Conservation (phyloP, 768 basidiomycete genomes). For the Russula abietina region DNA sequence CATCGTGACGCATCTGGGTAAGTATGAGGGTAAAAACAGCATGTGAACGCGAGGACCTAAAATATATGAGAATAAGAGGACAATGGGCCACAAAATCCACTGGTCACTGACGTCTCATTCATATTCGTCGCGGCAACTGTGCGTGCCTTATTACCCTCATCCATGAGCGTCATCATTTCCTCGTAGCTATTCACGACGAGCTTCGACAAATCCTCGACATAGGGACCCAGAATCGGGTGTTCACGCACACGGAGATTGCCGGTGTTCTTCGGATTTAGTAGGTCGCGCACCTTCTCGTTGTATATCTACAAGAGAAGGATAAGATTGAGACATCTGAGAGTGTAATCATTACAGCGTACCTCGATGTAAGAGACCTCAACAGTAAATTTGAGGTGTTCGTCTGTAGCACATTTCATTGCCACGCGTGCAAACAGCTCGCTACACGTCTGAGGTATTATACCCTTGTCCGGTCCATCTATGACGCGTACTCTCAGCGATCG, state of each 20-base stretch:
- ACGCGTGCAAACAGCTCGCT: slow-evolving; percentile 87
- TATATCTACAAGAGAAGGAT: slow-evolving; percentile 58
- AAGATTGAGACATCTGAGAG: not conserved
- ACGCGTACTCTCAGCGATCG: not conserved
- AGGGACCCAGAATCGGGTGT: slow-evolving; percentile 94
- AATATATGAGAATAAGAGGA: not conserved
- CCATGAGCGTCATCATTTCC: slow-evolving; percentile 99
- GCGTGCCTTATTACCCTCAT: slow-evolving; percentile 97
- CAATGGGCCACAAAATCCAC: not conserved
- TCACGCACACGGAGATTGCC: slow-evolving; percentile 96
- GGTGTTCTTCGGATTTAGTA: slow-evolving; percentile 94
- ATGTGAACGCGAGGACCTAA: slow-evolving; percentile 90
- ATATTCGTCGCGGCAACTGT: slow-evolving; percentile 99
- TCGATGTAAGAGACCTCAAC: slow-evolving; percentile 99
- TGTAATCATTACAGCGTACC: slow-evolving; percentile 37
- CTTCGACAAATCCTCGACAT: slow-evolving; percentile 95
- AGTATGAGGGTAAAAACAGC: slow-evolving; percentile 95
- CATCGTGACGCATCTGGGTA: slow-evolving; percentile 86
- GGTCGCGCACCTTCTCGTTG: slow-evolving; percentile 96
- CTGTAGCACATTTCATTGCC: slow-evolving; percentile 50
- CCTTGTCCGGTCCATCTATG: slow-evolving; percentile 88
- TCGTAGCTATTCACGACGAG: slow-evolving; percentile 86
- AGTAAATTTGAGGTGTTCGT: slow-evolving; percentile 70
- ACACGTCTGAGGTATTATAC: slow-evolving; percentile 95
- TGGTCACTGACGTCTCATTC: slow-evolving; percentile 78